These are phyloP conservation scores for Acorus gramineus DNA, from an alignment of 106 monocot species.

Conservation along the genomic window DNA sequence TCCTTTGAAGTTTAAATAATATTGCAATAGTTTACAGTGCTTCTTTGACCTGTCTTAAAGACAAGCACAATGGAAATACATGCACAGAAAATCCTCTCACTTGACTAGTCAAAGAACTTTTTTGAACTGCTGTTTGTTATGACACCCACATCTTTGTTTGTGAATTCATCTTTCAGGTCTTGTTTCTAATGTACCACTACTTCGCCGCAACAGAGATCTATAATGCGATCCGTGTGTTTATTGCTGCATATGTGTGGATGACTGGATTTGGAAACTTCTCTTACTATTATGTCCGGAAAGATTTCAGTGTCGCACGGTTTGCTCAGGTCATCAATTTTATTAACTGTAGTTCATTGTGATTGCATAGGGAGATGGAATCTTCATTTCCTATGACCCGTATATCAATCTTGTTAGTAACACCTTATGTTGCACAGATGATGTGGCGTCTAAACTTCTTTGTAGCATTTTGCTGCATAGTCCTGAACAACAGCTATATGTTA, in stretches of 20 bases:
- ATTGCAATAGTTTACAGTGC: too few relatives aligned
- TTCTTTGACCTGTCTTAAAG: too few relatives aligned
- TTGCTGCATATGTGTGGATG: conserved; percentile 99
- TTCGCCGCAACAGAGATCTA: conserved; percentile 93
- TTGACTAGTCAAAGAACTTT: neutral
- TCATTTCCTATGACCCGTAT: too few relatives aligned
- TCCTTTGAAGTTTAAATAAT: too few relatives aligned
- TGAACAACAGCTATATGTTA: conserved; percentile 87
- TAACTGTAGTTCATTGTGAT: too few relatives aligned
- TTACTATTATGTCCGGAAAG: conserved; percentile 91
- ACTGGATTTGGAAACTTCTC: conserved; percentile 99
- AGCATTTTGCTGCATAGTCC: conserved; percentile 79
- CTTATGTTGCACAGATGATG: conserved; percentile 70
- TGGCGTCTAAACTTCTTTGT: conserved; percentile 96
- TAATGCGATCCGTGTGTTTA: conserved; percentile 94
- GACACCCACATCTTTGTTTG: neutral
- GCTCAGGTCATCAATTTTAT: conserved; percentile 45
- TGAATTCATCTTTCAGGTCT: conserved; percentile 37
- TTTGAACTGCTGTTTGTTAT: neutral
- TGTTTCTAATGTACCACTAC: conserved; percentile 99
- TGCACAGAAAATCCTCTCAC: too few relatives aligned
- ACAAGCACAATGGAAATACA: too few relatives aligned
- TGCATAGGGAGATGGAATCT: too few relatives aligned
- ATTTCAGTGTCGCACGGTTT: conserved; percentile 88
- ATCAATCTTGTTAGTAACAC: neutral